Base-by-base conservation (phyloP, 208 protist genomes). In the Porcisia deanei region DNA sequence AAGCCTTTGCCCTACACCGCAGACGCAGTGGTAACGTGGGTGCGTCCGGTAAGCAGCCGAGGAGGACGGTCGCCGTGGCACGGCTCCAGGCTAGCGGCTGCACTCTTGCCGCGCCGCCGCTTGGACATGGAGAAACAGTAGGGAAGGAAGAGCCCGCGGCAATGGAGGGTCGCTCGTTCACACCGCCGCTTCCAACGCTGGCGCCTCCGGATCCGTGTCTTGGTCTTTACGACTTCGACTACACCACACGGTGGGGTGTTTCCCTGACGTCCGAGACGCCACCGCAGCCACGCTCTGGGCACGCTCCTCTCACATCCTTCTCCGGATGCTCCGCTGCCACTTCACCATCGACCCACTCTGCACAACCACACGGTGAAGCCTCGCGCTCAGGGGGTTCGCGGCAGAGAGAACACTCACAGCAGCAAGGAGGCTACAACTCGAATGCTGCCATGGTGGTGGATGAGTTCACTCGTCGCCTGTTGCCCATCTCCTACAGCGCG, bases 401-500 rank as follows among this genome's bases (percentile, higher is more conserved):
- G 22, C 22, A 61, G 58, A 39, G 22, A 61, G 22, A 39, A 30
- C 60, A 65, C 18, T 20, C 64, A 49, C 64, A 30, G n/a, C 65
- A 69, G 22, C 67, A 37, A 58, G 47, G 30, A 71, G 52, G 67
- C 60, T 10, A 20, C 39, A 22, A 20, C n/a, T 22, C 9, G 1
- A 52, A 34, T 66, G 64, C 20, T 39, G 66, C 25, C 8, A 41
- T n/a, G 12, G 43, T 39, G 12, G 49, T 14, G 12, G 55, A 74
- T 45, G 77, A 68, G 20, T 85, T 85, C 43, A 30, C 34, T 20
- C 57, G 57, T 22, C 88, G 85, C 9, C 79, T 85, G 25, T 71
- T 88, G 25, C 73, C 69, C 22, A 55, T 91, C 45, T 88, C 88
- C 2, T 41, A 77, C 67, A 85, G 87, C 49, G 88, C 88, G 18